Percentiles rank a stretch among this genome's conserved stretches.
Conservation (phyloP, 2,329 filamentous ascomycete species). For the Hypoxylon sp. region DNA sequence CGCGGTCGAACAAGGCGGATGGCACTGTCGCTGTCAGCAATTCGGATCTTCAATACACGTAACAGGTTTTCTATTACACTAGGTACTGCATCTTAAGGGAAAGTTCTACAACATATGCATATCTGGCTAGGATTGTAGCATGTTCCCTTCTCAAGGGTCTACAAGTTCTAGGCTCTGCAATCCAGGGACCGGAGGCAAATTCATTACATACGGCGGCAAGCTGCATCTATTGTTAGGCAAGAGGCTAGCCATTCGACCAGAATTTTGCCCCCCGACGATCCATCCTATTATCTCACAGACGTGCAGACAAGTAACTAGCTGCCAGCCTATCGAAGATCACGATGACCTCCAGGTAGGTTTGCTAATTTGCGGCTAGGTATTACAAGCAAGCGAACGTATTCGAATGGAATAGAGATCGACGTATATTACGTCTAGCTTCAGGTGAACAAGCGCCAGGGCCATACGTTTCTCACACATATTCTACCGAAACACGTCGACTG, state of each 20-base stretch:
- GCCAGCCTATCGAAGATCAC: constrained; percentile 11
- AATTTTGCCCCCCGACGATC: constrained; percentile 32
- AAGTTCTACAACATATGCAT: too few species aligned
- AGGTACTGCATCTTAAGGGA: too few species aligned
- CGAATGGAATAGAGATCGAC: constrained; percentile 22
- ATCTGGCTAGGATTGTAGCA: too few species aligned
- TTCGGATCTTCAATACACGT: constrained; percentile 12
- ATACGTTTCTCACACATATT: constrained; percentile 24
- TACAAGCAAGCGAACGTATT: constrained; percentile 15
- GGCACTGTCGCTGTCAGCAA: constrained; percentile 18
- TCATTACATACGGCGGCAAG: constrained; percentile 36
- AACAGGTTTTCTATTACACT: too few species aligned
- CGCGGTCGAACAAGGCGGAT: constrained; percentile 15
- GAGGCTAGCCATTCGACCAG: constrained; percentile 26
- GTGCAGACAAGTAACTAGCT: constrained; percentile 17
- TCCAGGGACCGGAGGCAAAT: constrained; percentile 24
- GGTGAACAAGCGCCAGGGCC: constrained; percentile 32
- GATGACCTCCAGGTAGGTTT: constrained; percentile 10
- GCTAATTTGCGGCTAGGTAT: constrained; percentile 25
- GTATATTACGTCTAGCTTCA: constrained; percentile 33
- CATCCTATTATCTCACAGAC: constrained; percentile 20
- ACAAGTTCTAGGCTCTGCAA: constrained; percentile 23
- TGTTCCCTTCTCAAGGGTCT: constrained; percentile 19
- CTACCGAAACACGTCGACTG: constrained; percentile 24
- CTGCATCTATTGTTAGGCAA: constrained; percentile 27